These are phyloP conservation scores for Priceomyces medius DNA, from an alignment of 805 yeast species.

Conservation along the genomic window DNA sequence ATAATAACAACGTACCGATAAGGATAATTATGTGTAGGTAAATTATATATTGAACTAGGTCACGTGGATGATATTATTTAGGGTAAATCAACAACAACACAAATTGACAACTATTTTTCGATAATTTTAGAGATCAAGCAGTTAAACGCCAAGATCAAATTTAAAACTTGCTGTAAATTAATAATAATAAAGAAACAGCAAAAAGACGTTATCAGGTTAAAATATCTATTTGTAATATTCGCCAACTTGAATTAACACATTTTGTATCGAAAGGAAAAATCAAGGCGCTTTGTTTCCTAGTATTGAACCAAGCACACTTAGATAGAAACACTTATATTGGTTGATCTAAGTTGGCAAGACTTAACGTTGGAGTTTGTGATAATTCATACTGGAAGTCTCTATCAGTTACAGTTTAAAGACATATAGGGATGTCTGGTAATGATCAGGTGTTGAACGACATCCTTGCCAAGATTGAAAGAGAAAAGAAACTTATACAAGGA, in stretches of 20 bases:
- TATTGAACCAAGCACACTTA: not conserved
- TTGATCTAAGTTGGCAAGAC: not conserved
- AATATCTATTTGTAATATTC: not conserved
- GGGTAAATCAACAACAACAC: conserved; percentile 6
- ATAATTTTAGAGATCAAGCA: not conserved
- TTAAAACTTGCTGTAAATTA: not conserved
- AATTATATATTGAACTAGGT: not conserved
- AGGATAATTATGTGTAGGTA: too few species aligned
- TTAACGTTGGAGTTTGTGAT: not conserved
- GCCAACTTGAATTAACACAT: not conserved
- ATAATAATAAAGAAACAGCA: not conserved
- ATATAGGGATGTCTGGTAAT: conserved; percentile 9
- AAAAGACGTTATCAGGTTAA: not conserved
- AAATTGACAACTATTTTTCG: conserved; percentile 4
- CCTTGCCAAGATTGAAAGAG: conserved; percentile 81
- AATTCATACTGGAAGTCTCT: not conserved
- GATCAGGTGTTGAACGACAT: conserved; percentile 59
- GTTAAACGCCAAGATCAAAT: not conserved
- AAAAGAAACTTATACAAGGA: conserved; percentile 82
- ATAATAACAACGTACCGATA: too few species aligned
- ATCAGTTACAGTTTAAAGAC: not conserved
- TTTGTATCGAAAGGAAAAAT: not conserved
- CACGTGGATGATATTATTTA: conserved; percentile 5
- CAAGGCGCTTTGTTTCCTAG: not conserved
- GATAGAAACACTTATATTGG: not conserved